Evolutionary conservation across 192 early-diverging fungal species (phyloP), one percentile per base, ranked within the genome.

Genomic region (Backusella morwellensis): DNA sequence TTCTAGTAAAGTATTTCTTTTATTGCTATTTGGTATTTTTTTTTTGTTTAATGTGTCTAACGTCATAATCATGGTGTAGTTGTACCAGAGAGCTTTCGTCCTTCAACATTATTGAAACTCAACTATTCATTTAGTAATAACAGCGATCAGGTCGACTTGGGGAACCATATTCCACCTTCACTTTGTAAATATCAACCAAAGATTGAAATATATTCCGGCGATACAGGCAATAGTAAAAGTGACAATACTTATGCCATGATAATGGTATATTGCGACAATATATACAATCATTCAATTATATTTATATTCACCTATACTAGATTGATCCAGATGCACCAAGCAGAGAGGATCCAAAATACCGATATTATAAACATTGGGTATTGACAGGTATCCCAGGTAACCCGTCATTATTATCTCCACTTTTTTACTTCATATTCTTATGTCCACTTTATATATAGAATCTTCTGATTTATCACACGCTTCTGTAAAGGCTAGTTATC

Each of bases 291-390:
- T 6, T 15, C 14, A 44, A 40, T 40, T 40, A 11, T 38, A 38
- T 40, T 11, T 5, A 54, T 54, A 1, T 21, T 32, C 32, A 32
- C 32, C 3, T 56, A 26, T 23, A 8, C 77, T 70, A 88, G 88
- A 77, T 80, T 29, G 89, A 90, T 75, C 88, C 86, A 7, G 89
- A 90, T 79, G 89, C 88, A 23, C 89, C 89, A n/a, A 83, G 80
- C 52, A 81, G 82, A 44, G 52, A 21, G 0, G 41, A 85, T 47
- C 86, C 85, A 11, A 82, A 70, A 19, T 74, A 68, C 23, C 73
- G 85, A 26, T 80, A 86, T 41, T 90, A 79, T 73, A 84, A 88
- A 44, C 89, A 90, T 74, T 89, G 88, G 89, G 70, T 86, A 9
- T 75, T 87, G 26, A 71, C 79, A 26, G 89, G 87, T 75, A 85